These are phyloP conservation scores for Eleusine indica DNA, from an alignment of 176 grass and related monocot species.

Conservation along the genomic window DNA sequence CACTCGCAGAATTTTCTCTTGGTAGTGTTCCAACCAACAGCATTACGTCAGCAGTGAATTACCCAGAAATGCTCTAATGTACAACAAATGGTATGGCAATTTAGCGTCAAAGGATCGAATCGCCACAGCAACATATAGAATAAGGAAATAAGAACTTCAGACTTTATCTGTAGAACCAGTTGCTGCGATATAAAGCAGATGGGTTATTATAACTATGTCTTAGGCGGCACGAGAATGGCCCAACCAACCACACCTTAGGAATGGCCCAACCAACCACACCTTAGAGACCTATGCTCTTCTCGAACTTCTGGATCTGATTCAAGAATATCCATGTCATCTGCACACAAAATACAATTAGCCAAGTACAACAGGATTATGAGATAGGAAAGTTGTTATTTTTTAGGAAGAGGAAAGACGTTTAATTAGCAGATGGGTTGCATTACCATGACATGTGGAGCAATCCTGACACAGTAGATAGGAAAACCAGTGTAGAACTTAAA, in stretches of 20 bases:
- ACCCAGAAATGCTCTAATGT: conserved; percentile 5
- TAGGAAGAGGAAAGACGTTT: background rate
- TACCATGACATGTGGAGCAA: conserved; percentile 96
- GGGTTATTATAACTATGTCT: conserved; percentile 28
- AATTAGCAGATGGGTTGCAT: conserved; percentile 30
- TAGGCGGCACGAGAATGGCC: background rate
- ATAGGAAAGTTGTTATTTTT: background rate
- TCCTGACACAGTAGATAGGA: conserved; percentile 90
- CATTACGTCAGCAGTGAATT: conserved; percentile 9
- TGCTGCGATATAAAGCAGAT: conserved; percentile 28
- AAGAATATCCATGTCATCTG: conserved; percentile 99
- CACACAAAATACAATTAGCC: conserved; percentile 42
- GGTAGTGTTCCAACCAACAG: conserved; percentile 22
- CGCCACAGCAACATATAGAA: conserved; percentile 19
- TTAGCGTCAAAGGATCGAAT: conserved; percentile 19
- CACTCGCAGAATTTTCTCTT: background rate
- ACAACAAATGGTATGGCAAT: conserved; percentile 14
- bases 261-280: background rate
- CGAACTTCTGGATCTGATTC: conserved; percentile 85
- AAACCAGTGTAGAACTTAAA: conserved; percentile 97
- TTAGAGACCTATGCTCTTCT: conserved; percentile 69
- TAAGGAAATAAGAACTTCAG: conserved; percentile 22
- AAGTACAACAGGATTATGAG: conserved; percentile 7
- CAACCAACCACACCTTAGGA: conserved; percentile 40
- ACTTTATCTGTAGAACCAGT: conserved; percentile 39